Evolutionary conservation across 2,329 filamentous ascomycete species (phyloP), one percentile per base, ranked within the genome.

Genomic region (Colletotrichum cuscutae): DNA sequence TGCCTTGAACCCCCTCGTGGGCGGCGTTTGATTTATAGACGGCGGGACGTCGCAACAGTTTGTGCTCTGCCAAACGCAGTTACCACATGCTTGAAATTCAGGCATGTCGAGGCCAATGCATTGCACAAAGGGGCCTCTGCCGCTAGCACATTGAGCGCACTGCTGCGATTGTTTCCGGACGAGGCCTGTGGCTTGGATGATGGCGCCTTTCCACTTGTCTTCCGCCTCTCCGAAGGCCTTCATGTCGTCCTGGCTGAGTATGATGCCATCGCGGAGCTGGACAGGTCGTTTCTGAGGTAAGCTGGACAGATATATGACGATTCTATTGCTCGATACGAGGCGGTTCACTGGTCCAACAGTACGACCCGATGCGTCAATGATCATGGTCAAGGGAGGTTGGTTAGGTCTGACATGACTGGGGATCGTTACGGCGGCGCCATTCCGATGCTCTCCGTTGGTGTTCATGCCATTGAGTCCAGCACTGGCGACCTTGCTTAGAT

Each of bases 121-220:
- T 5, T 82, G 80, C 1, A 82, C 81, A 74, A 86, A 88, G 0
- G 83, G 82, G 0, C 86, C 86, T 26, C 82, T 79, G 30, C 82
- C 82, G 66, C 81, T 84, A 1, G 82, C 77, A 65, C 87, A 88
- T 1, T 81, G 82, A 0, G 78, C 74, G 64, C 87, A 88, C 32
- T 82, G 80, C 24, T 79, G 77, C 0, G 76, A 73, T 68, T 86
- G 84, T 24, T 66, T 56, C 26, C 62, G 63, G 4, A 84, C 69
- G 13, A 83, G 79, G 1, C 87, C 86, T 0, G 82, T 86, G 2
- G 87, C 87, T 72, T 89, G 86, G 37, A 88, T 86, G 81, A 87
- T 86, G 69, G 84, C 85, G 13, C 84, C 83, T 8, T 87, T 75
- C 85, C 85, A 88, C 74, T 85, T 86, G 3, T 73, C 61, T 30